A percentile compares a stretch with the other conserved stretches of the same genome.
phyloP scores from a whole-genome alignment of 805 yeast genomes.

The Saccharomycopsis oosterbeekiorum region DNA sequence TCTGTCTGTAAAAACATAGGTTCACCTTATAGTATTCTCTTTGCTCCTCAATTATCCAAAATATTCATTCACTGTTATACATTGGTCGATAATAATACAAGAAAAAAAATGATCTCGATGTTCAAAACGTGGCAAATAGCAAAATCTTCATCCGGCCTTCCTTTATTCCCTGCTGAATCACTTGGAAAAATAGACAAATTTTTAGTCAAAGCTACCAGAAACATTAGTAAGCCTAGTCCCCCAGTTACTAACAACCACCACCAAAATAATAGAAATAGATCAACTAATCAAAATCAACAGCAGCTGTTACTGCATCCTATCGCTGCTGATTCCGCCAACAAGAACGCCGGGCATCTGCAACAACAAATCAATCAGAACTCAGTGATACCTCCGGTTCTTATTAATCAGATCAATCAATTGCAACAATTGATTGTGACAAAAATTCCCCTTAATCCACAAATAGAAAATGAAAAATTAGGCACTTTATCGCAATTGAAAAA shows the following conservation, averaged over 20 bases:
- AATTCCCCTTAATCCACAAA: conserved; percentile 11
- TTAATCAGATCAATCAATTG: not conserved
- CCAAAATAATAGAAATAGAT: conserved; percentile 22
- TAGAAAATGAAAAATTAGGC: conserved; percentile 8
- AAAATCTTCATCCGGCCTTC: conserved; percentile 47
- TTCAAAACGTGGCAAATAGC: conserved; percentile 84
- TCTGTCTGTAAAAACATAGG: conserved; percentile 89
- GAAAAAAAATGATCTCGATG: conserved; percentile 64
- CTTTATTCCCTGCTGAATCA: conserved; percentile 64
- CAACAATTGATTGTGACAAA: conserved; percentile 21
- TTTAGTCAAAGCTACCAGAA: conserved; percentile 44
- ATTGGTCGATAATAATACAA: conserved; percentile 64
- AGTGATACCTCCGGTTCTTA: not conserved
- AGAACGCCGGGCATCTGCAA: not conserved
- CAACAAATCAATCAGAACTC: not conserved
- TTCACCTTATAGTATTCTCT: conserved; percentile 72
- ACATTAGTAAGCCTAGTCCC: not conserved
- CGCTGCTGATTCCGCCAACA: not conserved
- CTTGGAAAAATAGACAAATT: conserved; percentile 67
- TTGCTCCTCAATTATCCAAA: conserved; percentile 60
- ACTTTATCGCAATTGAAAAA: conserved; percentile 11
- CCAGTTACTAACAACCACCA: conserved; percentile 28
- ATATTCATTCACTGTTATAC: conserved; percentile 70
- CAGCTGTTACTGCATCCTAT: not conserved
- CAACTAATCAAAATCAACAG: conserved; percentile 21